Evolutionary conservation across 169 alveolate species (phyloP).

Genomic region (Ichthyophthirius multifiliis): DNA sequence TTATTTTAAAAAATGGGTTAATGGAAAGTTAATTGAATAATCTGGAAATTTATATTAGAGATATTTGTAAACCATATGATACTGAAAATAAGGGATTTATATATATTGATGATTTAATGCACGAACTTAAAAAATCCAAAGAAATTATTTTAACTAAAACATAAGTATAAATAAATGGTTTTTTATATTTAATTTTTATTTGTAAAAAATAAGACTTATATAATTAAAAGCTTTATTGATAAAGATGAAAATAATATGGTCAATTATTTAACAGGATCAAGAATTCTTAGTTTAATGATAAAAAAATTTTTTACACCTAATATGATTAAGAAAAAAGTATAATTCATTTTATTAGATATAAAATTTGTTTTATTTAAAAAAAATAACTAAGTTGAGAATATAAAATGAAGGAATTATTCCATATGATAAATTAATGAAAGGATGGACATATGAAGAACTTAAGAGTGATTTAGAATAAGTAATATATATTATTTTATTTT

Average conservation of each 20-base stretch:
- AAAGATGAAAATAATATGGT: conserved; percentile 9
- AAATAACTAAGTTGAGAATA: background rate
- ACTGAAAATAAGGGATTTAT: background rate
- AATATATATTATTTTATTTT: background rate
- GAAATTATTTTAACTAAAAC: conserved; percentile 12
- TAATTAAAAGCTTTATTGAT: background rate
- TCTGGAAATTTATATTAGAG: conserved; percentile 1
- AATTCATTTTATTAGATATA: background rate
- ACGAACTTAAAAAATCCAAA: background rate
- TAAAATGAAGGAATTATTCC: background rate
- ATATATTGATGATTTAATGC: conserved; percentile 12
- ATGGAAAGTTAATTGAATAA: conserved; percentile 16
- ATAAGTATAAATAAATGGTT: background rate
- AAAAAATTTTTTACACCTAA: conserved; percentile 18
- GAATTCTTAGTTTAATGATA: background rate
- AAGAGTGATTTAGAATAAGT: background rate
- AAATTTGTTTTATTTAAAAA: background rate
- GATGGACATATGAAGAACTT: conserved; percentile 20
- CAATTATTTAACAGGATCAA: background rate
- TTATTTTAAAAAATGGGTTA: conserved; percentile 3
- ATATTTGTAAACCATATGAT: background rate
- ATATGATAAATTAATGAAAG: conserved; percentile 9
- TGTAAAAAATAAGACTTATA: conserved; percentile 3
- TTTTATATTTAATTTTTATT: background rate
- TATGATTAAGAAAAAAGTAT: conserved; percentile 8